Percentiles rank a stretch among this genome's conserved stretches.
phyloP scores from a whole-genome alignment of 2,329 filamentous ascomycete genomes.

The Trichothecium roseum region DNA sequence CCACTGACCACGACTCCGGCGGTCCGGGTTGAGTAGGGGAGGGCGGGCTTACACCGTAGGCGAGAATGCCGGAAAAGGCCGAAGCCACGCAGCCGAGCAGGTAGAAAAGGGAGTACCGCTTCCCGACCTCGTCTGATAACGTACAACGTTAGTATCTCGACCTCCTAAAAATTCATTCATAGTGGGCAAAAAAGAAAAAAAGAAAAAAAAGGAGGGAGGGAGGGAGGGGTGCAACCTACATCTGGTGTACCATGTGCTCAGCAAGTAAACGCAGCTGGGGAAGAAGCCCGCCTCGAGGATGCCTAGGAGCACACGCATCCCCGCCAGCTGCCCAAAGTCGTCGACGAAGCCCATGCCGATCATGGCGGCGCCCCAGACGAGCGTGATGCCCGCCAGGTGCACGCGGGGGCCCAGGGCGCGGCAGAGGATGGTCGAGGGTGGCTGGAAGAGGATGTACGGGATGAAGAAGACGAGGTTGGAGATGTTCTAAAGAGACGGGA shows the following conservation, averaged over 20 bases:
- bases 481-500: conserved; percentile 35
- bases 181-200: too few species aligned
- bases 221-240: conserved; percentile 41
- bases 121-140: conserved; percentile 52
- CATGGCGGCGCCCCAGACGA: conserved; percentile 51
- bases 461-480: conserved; percentile 66
- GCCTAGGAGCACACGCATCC: conserved; percentile 48
- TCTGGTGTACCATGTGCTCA: conserved; percentile 61
- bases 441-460: conserved; percentile 61
- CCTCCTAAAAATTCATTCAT: not conserved
- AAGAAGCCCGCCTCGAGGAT: conserved; percentile 63
- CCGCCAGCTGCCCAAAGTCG: conserved; percentile 40
- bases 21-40: conserved; percentile 1
- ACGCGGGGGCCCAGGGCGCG: conserved; percentile 54
- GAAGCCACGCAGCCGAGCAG: conserved; percentile 56
- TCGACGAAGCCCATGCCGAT: conserved; percentile 55
- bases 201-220: not conserved
- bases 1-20: too few species aligned
- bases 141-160: not conserved
- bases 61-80: conserved; percentile 58
- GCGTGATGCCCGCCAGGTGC: conserved; percentile 42
- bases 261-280: conserved; percentile 36
- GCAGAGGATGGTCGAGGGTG: conserved; percentile 58
- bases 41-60: conserved; percentile 47
- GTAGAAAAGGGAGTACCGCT: conserved; percentile 60